A percentile compares a stretch with the other conserved stretches of the same genome.
Evolutionary conservation across 805 yeast species (phyloP).

Genomic region (Saturnispora mendoncae): DNA sequence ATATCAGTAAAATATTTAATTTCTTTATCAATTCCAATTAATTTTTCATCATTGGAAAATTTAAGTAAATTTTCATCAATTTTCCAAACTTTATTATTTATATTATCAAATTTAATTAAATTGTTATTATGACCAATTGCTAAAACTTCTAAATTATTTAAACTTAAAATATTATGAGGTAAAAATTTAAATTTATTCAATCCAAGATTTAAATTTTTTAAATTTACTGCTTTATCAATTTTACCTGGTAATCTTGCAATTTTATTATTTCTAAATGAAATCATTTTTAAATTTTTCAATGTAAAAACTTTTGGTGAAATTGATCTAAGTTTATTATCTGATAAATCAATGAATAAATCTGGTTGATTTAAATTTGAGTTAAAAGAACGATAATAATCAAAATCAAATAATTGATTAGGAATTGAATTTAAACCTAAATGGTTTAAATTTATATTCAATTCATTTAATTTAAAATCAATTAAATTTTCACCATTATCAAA

Average conservation of each 20-base stretch:
- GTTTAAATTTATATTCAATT: conserved; percentile 39
- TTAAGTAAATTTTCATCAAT: conserved; percentile 24
- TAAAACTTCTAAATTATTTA: conserved; percentile 35
- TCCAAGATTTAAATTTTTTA: conserved; percentile 45
- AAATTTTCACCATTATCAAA: conserved; percentile 34
- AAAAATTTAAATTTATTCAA: conserved; percentile 42
- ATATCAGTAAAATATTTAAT: conserved; percentile 22
- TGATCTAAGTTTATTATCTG: conserved; percentile 39
- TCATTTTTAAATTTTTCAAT: conserved; percentile 40
- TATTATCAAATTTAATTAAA: conserved; percentile 18
- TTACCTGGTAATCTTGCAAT: conserved; percentile 39
- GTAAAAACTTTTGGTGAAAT: conserved; percentile 45
- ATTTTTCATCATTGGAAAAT: neutral
- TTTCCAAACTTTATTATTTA: conserved; percentile 10
- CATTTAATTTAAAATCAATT: conserved; percentile 21
- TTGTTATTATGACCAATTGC: conserved; percentile 48
- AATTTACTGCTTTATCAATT: conserved; percentile 32
- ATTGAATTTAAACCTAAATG: conserved; percentile 37
- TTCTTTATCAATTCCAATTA: conserved; percentile 11
- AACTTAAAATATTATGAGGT: conserved; percentile 44
- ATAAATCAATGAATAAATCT: conserved; percentile 39
- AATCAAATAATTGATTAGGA: conserved; percentile 52
- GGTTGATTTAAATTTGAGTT: conserved; percentile 29
- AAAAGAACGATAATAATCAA: conserved; percentile 42
- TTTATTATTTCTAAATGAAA: conserved; percentile 44